phyloP scores from a whole-genome alignment of 768 basidiomycete species.

The Coprinopsis marcescibilis region DNA sequence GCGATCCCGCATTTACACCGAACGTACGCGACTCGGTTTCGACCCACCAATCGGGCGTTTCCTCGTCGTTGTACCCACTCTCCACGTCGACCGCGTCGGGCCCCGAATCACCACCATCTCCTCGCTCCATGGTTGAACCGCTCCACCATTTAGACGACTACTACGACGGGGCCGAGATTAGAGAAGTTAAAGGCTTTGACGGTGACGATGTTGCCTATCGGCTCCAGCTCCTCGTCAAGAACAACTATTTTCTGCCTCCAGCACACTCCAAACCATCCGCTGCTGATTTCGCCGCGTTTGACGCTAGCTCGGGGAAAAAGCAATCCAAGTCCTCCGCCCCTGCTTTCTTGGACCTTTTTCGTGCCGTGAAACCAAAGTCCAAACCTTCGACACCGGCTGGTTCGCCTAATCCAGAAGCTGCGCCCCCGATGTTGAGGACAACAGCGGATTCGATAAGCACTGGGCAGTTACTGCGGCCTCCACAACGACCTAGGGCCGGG shows the following conservation, averaged over 20 bases:
- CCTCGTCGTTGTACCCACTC: slow-evolving; percentile 73
- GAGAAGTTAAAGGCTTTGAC: slow-evolving; percentile 46
- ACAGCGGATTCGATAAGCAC: slow-evolving; percentile 59
- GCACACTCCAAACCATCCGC: slow-evolving; percentile 79
- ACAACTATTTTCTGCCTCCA: slow-evolving; percentile 85
- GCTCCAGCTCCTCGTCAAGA: slow-evolving; percentile 76
- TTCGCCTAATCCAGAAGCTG: slow-evolving; percentile 29
- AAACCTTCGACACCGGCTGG: slow-evolving; percentile 51
- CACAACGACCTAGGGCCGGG: slow-evolving; percentile 27
- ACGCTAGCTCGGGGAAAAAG: slow-evolving; percentile 35
- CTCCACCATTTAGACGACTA: slow-evolving; percentile 35
- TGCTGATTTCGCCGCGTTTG: slow-evolving; percentile 46
- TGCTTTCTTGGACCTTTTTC: slow-evolving; percentile 67
- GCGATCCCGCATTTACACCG: slow-evolving; percentile 40
- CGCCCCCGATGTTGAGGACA: slow-evolving; percentile 50
- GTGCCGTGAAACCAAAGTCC: slow-evolving; percentile 60
- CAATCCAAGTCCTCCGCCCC: slow-evolving; percentile 37
- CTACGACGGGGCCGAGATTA: slow-evolving; percentile 44
- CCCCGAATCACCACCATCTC: slow-evolving; percentile 61
- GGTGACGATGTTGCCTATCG: slow-evolving; percentile 83
- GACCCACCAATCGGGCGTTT: slow-evolving; percentile 60
- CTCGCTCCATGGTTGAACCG: slow-evolving; percentile 48
- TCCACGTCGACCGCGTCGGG: slow-evolving; percentile 62
- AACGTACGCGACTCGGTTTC: slow-evolving; percentile 53
- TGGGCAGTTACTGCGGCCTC: slow-evolving; percentile 29